Conservation (phyloP, 1,284 basidiomycete species). For the Cryptococcus jaspeensis region DNA sequence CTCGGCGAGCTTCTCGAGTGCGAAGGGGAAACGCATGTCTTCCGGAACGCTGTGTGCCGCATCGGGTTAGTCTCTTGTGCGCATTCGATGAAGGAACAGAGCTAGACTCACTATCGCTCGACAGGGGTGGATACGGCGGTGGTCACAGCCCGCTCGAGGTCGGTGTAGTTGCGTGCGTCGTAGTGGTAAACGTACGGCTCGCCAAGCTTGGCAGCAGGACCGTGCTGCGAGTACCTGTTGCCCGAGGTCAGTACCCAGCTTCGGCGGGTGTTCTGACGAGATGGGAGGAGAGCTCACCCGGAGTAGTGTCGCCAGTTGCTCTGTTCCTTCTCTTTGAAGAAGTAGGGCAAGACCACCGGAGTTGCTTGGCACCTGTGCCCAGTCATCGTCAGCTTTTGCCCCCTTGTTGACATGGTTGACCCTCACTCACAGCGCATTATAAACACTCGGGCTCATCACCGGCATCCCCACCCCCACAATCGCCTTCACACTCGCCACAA, state of each 20-base stretch:
- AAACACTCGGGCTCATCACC: constrained; percentile 23
- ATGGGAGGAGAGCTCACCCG: background rate
- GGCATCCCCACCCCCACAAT: constrained; percentile 24
- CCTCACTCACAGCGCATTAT: constrained; percentile 19
- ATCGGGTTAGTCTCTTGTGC: no score
- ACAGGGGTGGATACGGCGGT: constrained; percentile 31
- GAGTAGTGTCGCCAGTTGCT: constrained; percentile 33
- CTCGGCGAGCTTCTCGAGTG: constrained; percentile 9
- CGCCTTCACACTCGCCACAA: constrained; percentile 16
- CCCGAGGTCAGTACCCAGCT: no score
- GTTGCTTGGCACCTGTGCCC: constrained; percentile 38
- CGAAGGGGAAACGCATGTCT: constrained; percentile 26
- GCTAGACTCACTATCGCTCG: constrained; percentile 8
- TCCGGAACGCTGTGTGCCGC: constrained; percentile 14
- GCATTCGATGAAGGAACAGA: no score
- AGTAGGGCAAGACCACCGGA: constrained; percentile 43
- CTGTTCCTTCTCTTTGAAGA: constrained; percentile 12
- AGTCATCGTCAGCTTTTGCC: no score
- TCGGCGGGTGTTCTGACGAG: no score
- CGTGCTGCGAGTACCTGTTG: constrained; percentile 32
- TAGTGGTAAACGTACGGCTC: constrained; percentile 44
- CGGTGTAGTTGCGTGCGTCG: constrained; percentile 21
- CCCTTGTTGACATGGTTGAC: background rate
- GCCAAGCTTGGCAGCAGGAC: constrained; percentile 35
- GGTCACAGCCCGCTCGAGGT: constrained; percentile 19